Conservation (phyloP, 257 asterid species). For the Haberlea rhodopensis region DNA sequence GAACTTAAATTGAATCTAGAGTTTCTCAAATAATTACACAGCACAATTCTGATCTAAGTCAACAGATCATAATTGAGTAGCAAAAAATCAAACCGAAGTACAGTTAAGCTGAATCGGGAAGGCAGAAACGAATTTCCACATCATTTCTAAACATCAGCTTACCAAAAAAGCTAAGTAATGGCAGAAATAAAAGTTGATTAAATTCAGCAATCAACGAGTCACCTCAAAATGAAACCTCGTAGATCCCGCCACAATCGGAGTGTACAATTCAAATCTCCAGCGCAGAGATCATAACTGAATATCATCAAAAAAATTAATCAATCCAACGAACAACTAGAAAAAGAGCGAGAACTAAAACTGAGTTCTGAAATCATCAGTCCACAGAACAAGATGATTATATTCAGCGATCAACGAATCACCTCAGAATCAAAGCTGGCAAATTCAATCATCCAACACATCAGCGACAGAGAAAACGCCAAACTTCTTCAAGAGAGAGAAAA, state of each 20-base stretch:
- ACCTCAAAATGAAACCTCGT: not conserved
- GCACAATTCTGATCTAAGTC: not conserved
- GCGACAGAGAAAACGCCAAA: constrained; percentile 13
- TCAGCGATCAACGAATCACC: constrained; percentile 21
- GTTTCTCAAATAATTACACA: not conserved
- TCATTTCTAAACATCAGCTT: not conserved
- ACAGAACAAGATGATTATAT: not conserved
- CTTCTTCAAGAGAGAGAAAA: constrained; percentile 20
- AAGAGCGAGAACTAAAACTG: not conserved
- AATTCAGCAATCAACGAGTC: constrained; percentile 8
- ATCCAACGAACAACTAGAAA: not conserved
- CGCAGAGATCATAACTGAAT: constrained; percentile 15
- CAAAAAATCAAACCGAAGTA: not conserved
- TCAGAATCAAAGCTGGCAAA: constrained; percentile 24
- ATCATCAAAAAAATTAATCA: constrained; percentile 1
- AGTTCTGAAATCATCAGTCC: not conserved
- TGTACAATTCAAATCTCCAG: constrained; percentile 11
- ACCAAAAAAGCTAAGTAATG: not conserved
- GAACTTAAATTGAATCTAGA: too few species aligned
- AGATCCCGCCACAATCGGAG: constrained; percentile 14
- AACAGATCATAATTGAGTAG: not conserved
- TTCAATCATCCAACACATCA: not conserved
- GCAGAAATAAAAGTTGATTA: not conserved
- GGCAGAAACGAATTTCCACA: too few species aligned
- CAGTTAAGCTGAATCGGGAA: not conserved